Evolutionary conservation across 2,329 filamentous ascomycete species (phyloP), one percentile per base, ranked within the genome.

Genomic region (Plenodomus lindquistii): DNA sequence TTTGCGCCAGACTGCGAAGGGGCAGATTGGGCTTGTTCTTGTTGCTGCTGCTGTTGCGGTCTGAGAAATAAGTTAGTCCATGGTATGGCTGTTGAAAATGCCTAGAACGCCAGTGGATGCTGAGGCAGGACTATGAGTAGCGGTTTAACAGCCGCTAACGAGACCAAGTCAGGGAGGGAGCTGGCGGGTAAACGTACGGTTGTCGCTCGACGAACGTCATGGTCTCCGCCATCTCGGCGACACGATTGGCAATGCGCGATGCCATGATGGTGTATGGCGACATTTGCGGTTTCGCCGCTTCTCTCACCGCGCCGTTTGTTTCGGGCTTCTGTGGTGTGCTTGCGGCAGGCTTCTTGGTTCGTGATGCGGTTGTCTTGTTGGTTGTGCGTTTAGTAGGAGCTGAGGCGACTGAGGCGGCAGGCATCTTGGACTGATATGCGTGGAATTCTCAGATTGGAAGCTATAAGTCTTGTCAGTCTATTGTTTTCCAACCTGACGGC

Each of bases 181-280:
- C 39, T 11, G 31, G 15, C 4, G 44, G 37, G 16, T 34, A 21
- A 39, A 56, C 67, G 42, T 64, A 73, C 70, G 58, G 65, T 42
- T 71, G 66, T 21, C 75, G 73, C 63, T 79, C 77, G 37, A 78
- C 74, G 52, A 80, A 78, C 15, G 77, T 79, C 56, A 78, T 77
- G 66, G 77, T 79, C 66, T 80, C 77, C 7, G 77, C 77, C 76
- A 80, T 78, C 57, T 80, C 77, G 5, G 76, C 77, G 11, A 80
- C 76, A 38, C 77, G 70, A 62, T 79, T 80, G 37, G 76, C 76
- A 52, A 80, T 78, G 36, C 77, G 59, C 37, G 70, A 73, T 8
- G 76, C 77, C 77, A 80, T 79, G 63, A 79, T 79, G 38, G 74
- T 74, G 65, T 79, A 79, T 29, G 77, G 75, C 27, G 76, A 78